Conservation (phyloP, 2,329 filamentous ascomycete genomes). For the Nemania abortiva region DNA sequence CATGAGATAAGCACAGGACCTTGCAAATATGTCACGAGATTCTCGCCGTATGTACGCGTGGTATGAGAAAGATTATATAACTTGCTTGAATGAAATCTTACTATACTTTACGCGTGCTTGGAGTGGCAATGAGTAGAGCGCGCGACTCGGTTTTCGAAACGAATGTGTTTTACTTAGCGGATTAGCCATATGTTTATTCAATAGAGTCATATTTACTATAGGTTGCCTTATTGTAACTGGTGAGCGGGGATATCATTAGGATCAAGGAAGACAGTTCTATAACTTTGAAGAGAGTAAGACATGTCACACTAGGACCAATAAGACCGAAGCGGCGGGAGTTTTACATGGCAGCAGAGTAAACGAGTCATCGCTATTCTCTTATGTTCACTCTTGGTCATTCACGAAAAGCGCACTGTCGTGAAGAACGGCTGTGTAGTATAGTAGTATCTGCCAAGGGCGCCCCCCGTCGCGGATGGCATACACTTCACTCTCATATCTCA, state of each 20-base stretch:
- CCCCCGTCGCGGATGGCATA: background rate
- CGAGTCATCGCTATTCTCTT: background rate
- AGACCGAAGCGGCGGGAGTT: background rate
- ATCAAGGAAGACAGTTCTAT: background rate
- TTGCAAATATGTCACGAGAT: background rate
- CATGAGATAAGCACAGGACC: conserved; percentile 19
- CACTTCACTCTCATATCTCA: background rate
- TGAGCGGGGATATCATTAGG: no score
- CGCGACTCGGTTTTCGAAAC: background rate
- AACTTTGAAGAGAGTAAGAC: background rate
- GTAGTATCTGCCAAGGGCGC: background rate
- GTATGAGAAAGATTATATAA: no score
- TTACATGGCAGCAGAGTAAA: background rate
- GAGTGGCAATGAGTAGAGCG: background rate
- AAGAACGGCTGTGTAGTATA: background rate
- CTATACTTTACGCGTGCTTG: background rate
- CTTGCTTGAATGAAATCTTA: background rate
- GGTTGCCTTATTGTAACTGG: no score
- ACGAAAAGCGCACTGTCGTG: background rate
- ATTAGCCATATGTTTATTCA: background rate
- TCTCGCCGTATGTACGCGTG: background rate
- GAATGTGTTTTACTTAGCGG: background rate
- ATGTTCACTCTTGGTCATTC: background rate
- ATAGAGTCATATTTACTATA: no score
- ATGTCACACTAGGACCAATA: background rate